Conservation (phyloP, 192 early-diverging fungal genomes). For the Podila epigama region DNA sequence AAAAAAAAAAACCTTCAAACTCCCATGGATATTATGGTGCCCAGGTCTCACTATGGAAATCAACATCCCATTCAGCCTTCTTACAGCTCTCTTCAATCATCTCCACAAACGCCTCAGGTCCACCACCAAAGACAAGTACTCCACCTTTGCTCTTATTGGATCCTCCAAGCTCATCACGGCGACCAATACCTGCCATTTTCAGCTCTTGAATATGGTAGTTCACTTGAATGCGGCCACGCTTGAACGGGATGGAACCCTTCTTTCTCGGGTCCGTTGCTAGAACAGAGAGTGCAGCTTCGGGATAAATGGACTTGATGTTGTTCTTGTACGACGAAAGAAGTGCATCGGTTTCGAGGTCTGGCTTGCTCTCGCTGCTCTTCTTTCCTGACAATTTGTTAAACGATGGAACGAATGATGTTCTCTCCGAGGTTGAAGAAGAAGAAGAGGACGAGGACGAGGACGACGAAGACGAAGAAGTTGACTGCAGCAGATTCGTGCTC, state of each 20-base stretch:
- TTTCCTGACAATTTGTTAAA: too few relatives aligned
- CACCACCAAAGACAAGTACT: constrained; percentile 45
- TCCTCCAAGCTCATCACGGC: not conserved
- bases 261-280: not conserved
- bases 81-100: constrained; percentile 34
- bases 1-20: not conserved
- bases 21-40: constrained; percentile 5
- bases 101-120: constrained; percentile 45
- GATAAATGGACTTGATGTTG: too few relatives aligned
- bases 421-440: not conserved
- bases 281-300: not conserved
- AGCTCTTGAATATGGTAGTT: constrained; percentile 46
- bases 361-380: not conserved
- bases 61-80: constrained; percentile 29
- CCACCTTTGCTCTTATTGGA: not conserved
- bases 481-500: constrained; percentile 5
- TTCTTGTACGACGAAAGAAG: not conserved
- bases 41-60: constrained; percentile 45
- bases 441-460: not conserved
- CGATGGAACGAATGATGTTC: too few relatives aligned
- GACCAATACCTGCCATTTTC: constrained; percentile 18
- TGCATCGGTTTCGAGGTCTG: not conserved
- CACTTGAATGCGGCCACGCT: constrained; percentile 37
- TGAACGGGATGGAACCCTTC: constrained; percentile 7
- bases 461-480: not conserved